Percentiles rank a stretch among this genome's conserved stretches.
phyloP scores from a whole-genome alignment of 805 yeast species.

The Starmerella davenportii region DNA sequence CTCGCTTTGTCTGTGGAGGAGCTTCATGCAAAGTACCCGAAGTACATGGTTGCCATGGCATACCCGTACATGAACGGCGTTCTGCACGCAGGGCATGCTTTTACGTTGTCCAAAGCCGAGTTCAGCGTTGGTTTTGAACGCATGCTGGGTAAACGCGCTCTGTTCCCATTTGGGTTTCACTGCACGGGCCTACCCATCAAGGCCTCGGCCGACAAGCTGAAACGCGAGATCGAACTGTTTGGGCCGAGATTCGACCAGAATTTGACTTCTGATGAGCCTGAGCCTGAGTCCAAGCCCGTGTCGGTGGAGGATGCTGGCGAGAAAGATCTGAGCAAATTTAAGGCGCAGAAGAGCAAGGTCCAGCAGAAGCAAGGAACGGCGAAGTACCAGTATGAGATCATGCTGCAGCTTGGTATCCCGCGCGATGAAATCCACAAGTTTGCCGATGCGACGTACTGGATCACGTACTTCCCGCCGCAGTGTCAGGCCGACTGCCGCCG shows the following conservation, averaged over 20 bases:
- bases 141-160: slow-evolving; percentile 79
- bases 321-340: slow-evolving; percentile 78
- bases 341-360: slow-evolving; percentile 84
- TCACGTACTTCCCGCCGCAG: slow-evolving; percentile 76
- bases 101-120: slow-evolving; percentile 86
- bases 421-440: slow-evolving; percentile 69
- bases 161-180: slow-evolving; percentile 94
- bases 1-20: slow-evolving; percentile 45
- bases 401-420: slow-evolving; percentile 83
- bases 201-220: slow-evolving; percentile 88
- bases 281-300: slow-evolving; percentile 10
- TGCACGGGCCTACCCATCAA: slow-evolving; percentile 98
- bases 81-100: slow-evolving; percentile 91
- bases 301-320: slow-evolving; percentile 24
- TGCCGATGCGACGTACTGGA: slow-evolving; percentile 87
- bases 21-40: slow-evolving; percentile 63
- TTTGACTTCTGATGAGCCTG: slow-evolving; percentile 33
- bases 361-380: slow-evolving; percentile 86
- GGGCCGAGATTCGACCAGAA: slow-evolving; percentile 50
- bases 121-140: slow-evolving; percentile 86
- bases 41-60: slow-evolving; percentile 85
- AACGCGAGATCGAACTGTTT: slow-evolving; percentile 79
- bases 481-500: slow-evolving; percentile 61
- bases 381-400: slow-evolving; percentile 88
- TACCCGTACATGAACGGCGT: slow-evolving; percentile 99